phyloP scores from a whole-genome alignment of 768 basidiomycete species.

The Auricularia cornea region DNA sequence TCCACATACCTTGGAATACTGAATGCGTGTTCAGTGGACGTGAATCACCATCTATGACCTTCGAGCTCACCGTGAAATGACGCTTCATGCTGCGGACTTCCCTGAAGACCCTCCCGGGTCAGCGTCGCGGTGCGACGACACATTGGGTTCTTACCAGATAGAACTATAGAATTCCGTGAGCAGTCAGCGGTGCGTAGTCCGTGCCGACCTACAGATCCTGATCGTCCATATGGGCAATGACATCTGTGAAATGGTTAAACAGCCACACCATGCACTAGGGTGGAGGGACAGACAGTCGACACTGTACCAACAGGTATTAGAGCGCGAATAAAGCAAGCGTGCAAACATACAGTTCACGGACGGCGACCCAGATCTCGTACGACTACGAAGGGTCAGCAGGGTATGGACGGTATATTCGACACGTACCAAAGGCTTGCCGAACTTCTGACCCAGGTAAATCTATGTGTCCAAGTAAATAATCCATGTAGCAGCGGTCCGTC shows the following conservation, averaged over 20 bases:
- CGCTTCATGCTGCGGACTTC: constrained; percentile 82
- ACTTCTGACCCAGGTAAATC: constrained; percentile 96
- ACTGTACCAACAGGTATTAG: constrained; percentile 24
- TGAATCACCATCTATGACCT: not conserved
- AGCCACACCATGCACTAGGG: not conserved
- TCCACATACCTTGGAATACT: constrained; percentile 70
- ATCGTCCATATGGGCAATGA: constrained; percentile 60
- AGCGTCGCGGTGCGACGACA: constrained; percentile 4
- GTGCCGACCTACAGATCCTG: constrained; percentile 63
- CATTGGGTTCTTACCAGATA: constrained; percentile 73
- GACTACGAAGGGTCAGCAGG: constrained; percentile 24
- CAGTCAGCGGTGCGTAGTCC: constrained; percentile 5
- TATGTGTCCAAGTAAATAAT: not conserved
- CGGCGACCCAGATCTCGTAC: constrained; percentile 47
- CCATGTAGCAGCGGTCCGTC: too few species aligned
- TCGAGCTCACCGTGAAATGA: constrained; percentile 67
- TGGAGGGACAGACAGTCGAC: constrained; percentile 54
- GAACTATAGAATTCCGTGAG: constrained; percentile 38
- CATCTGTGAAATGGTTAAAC: constrained; percentile 36
- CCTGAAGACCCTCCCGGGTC: constrained; percentile 36
- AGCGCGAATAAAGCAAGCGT: not conserved
- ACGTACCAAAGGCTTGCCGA: constrained; percentile 66
- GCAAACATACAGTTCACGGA: constrained; percentile 43
- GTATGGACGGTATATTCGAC: not conserved
- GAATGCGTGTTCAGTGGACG: not conserved